Evolutionary conservation across 2,329 filamentous ascomycete genomes (phyloP).

Genomic region (Cercospora sojina): DNA sequence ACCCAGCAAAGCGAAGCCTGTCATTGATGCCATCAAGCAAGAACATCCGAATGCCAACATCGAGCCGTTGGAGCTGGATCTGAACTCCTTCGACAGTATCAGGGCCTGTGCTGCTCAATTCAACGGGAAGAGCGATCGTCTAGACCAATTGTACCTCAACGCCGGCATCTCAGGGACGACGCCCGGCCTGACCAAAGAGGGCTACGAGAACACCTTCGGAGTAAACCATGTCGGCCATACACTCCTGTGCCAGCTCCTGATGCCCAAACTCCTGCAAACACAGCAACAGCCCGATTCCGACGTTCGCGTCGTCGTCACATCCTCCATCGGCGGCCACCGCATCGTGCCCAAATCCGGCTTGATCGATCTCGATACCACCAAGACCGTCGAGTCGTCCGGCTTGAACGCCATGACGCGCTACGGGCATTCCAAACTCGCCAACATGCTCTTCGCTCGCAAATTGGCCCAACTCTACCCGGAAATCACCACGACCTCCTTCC

Average conservation of each 20-base stretch:
- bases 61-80: slow-evolving; percentile 50
- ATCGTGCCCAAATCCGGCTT: slow-evolving; percentile 5
- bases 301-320: slow-evolving; percentile 45
- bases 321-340: slow-evolving; percentile 18
- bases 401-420: slow-evolving; percentile 36
- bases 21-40: slow-evolving; percentile 44
- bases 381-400: slow-evolving; percentile 20
- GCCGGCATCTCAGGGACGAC: slow-evolving; percentile 42
- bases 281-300: slow-evolving; percentile 42
- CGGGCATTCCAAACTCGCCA: slow-evolving; percentile 52
- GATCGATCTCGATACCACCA: slow-evolving; percentile 13
- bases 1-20: slow-evolving; percentile 42
- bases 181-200: slow-evolving; percentile 35
- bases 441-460: slow-evolving; percentile 48
- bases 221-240: slow-evolving; percentile 37
- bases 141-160: slow-evolving; percentile 48
- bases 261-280: slow-evolving; percentile 43
- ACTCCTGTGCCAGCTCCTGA: slow-evolving; percentile 30
- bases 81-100: slow-evolving; percentile 53
- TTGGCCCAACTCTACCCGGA: slow-evolving; percentile 47
- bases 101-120: slow-evolving; percentile 42
- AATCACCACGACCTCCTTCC: slow-evolving; percentile 47
- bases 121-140: slow-evolving; percentile 34
- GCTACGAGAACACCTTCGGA: slow-evolving; percentile 42
- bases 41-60: slow-evolving; percentile 41